A percentile compares a stretch with the other conserved stretches of the same genome.
phyloP scores from a whole-genome alignment of 2,329 filamentous ascomycete species.

The Diatrype stigma region DNA sequence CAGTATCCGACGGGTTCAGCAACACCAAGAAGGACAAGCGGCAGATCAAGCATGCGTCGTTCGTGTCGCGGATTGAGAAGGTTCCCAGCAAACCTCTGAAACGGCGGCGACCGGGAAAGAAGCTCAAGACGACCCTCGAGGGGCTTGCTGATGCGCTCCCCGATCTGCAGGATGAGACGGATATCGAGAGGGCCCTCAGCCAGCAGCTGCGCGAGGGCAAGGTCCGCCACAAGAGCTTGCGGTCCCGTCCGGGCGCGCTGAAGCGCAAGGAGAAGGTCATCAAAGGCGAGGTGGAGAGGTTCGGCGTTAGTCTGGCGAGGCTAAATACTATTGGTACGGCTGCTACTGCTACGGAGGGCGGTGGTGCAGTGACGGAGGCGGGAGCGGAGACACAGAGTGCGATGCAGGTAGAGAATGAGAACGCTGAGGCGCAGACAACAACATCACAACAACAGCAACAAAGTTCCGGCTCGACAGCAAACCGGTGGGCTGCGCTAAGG shows the following conservation, averaged over 20 bases:
- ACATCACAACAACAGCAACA: constrained; percentile 10
- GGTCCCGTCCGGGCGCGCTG: constrained; percentile 70
- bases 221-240: constrained; percentile 70
- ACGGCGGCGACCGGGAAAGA: constrained; percentile 67
- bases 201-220: constrained; percentile 49
- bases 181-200: constrained; percentile 38
- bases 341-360: not conserved
- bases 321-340: constrained; percentile 45
- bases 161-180: constrained; percentile 46
- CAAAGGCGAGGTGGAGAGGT: constrained; percentile 75
- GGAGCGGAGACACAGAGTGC: constrained; percentile 4
- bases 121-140: constrained; percentile 71
- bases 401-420: constrained; percentile 3
- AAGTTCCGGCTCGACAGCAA: constrained; percentile 39
- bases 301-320: constrained; percentile 77
- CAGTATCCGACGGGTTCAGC: constrained; percentile 48
- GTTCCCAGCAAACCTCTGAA: constrained; percentile 47
- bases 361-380: constrained; percentile 2
- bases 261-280: constrained; percentile 81
- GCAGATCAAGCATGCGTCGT: constrained; percentile 72
- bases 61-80: constrained; percentile 74
- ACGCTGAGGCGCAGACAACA: constrained; percentile 10
- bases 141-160: constrained; percentile 78
- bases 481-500: constrained; percentile 76
- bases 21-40: constrained; percentile 81